A percentile compares a stretch with the other conserved stretches of the same genome.
These are phyloP conservation scores for Calocybe gambosa DNA, from an alignment of 1,284 basidiomycete species.

Conservation along the genomic window DNA sequence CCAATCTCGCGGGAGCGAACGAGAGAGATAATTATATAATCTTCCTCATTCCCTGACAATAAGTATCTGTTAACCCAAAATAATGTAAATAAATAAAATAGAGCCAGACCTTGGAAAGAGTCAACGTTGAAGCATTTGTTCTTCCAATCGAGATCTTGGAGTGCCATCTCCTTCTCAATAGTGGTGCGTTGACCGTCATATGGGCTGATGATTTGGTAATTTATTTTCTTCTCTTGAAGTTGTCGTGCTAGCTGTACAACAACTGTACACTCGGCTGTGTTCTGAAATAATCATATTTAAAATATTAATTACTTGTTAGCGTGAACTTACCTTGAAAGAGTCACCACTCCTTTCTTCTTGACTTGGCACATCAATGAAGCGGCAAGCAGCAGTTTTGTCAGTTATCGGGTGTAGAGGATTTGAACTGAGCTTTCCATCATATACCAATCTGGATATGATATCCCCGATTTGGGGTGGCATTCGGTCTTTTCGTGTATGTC, in stretches of 20 bases:
- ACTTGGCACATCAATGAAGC: slow-evolving; percentile 45
- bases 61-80: slow-evolving; percentile 4
- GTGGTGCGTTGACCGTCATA: slow-evolving; percentile 58
- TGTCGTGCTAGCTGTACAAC: slow-evolving; percentile 41
- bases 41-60: slow-evolving; percentile 52
- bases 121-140: slow-evolving; percentile 61
- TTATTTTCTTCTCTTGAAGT: slow-evolving; percentile 36
- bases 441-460: slow-evolving; percentile 62
- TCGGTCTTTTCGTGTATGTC: slow-evolving; percentile 41
- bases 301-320: slow-evolving; percentile 9
- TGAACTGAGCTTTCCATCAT: slow-evolving; percentile 48
- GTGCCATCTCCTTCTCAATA: slow-evolving; percentile 45
- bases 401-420: slow-evolving; percentile 40
- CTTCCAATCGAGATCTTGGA: slow-evolving; percentile 41
- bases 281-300: slow-evolving; percentile 38
- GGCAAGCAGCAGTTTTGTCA: slow-evolving; percentile 33
- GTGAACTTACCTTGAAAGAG: slow-evolving; percentile 43
- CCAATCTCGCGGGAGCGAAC: slow-evolving; percentile 55
- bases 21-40: slow-evolving; percentile 57
- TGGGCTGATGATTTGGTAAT: slow-evolving; percentile 61
- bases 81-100: slow-evolving; percentile 2
- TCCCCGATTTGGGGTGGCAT: slow-evolving; percentile 74
- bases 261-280: slow-evolving; percentile 38
- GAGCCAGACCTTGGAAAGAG: slow-evolving; percentile 50
- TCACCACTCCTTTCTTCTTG: slow-evolving; percentile 31